Evolutionary conservation across 192 early-diverging fungal species (phyloP), one percentile per base, ranked within the genome.

Genomic region (Gamsiella multidivaricata): DNA sequence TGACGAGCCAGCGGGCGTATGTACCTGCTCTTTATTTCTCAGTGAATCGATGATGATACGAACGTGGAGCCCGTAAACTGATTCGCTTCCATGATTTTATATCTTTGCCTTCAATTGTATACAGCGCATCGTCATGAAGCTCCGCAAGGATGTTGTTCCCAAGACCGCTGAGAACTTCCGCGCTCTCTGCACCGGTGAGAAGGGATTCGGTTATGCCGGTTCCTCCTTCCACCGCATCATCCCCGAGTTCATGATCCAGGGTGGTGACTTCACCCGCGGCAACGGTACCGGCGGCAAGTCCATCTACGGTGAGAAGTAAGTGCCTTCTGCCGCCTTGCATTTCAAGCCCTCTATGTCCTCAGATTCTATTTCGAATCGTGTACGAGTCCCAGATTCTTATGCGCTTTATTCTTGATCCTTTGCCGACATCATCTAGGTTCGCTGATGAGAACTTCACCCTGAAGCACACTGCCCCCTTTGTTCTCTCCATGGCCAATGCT

Each of bases 131-230:
- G 75, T 80, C 36, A 88, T 93, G 86, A 90, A 93, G 75, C 83
- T 93, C 70, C 74, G 81, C 57, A 67, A 68, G 45, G 88, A 94
- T 70, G 85, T 90, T 70, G 84, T 84, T 60, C 92, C 92, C 79
- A 88, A 85, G 81, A 90, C 88, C 29, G 96, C 95, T 72, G 96
- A 99, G 85, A 99, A 99, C 93, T 99, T 98, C 89, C 92, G 95
- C 49, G 93, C 92, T 69, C 91, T 98, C 79, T 99, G 96, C 88
- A 98, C 96, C 73, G 93, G 94, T 65, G 96, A 98, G 80, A 91
- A 97, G 81, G 94, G 95, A 46, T 92, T 88, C 59, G 91, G 92
- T 37, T 96, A 91, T 84, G 86, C 87, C 63, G 85, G 84, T 41
- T 89, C 82, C 50, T 78, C 47, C 36, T 96, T 97, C 90, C 95